Percentiles rank a stretch among this genome's conserved stretches.
Conservation (phyloP, 495 filamentous ascomycete genomes). For the Hapsidospora chrysogenum region DNA sequence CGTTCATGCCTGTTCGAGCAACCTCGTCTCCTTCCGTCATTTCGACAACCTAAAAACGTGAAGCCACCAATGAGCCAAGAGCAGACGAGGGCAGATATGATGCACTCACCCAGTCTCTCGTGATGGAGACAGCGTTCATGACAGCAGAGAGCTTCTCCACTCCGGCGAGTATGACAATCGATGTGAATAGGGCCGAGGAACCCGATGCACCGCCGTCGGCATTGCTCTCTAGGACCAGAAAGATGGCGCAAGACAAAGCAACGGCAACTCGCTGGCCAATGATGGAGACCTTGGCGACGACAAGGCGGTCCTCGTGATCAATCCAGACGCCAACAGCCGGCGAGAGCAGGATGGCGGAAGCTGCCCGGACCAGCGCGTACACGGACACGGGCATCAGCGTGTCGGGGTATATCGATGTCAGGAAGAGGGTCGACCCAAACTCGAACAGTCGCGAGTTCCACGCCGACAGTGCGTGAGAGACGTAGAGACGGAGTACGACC, state of each 20-base stretch:
- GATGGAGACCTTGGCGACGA: constrained; percentile 16
- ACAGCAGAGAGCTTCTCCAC: constrained; percentile 37
- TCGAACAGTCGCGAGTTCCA: constrained; percentile 61
- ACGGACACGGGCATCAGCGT: constrained; percentile 30
- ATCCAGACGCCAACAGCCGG: constrained; percentile 10
- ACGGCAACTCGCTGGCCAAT: constrained; percentile 12
- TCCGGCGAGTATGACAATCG: constrained; percentile 31
- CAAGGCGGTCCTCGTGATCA: constrained; percentile 12
- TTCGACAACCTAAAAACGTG: constrained; percentile 9
- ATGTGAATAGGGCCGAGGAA: constrained; percentile 18
- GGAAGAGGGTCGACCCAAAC: constrained; percentile 43
- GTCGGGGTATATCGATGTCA: constrained; percentile 39
- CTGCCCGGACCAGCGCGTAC: constrained; percentile 14
- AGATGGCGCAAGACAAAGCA: constrained; percentile 8
- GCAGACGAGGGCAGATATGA: too few relatives aligned
- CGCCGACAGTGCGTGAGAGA: constrained; percentile 44
- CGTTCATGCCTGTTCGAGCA: constrained; percentile 34
- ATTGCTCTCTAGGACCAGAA: constrained; percentile 6
- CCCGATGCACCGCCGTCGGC: background rate
- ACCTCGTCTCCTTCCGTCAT: constrained; percentile 14
- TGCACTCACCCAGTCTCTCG: constrained; percentile 43
- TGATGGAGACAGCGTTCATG: constrained; percentile 44
- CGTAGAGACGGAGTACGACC: constrained; percentile 12
- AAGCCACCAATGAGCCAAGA: too few relatives aligned
- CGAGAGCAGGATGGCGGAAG: constrained; percentile 13